Conservation (phyloP, 2,329 filamentous ascomycete species). For the Geosmithia putterillii region DNA sequence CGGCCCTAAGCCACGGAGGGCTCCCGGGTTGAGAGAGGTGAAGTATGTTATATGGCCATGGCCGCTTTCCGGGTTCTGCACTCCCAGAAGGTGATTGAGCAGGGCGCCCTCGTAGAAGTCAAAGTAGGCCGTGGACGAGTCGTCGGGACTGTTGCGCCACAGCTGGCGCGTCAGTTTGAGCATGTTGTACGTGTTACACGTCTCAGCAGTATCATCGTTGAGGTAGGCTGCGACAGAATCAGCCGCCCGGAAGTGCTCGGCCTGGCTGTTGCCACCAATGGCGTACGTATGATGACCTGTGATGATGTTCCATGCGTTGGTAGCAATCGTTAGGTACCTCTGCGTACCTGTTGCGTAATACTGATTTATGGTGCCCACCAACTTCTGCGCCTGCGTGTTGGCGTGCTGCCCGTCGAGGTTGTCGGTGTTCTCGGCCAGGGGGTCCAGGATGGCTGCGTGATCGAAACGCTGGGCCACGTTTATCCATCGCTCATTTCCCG, state of each 20-base stretch:
- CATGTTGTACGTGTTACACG: slow-evolving; percentile 45
- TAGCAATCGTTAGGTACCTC: slow-evolving; percentile 33
- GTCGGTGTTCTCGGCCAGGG: slow-evolving; percentile 30
- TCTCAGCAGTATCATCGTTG: slow-evolving; percentile 32
- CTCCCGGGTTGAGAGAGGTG: slow-evolving; percentile 34
- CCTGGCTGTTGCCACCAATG: slow-evolving; percentile 40
- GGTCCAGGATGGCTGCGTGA: slow-evolving; percentile 32
- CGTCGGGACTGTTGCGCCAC: slow-evolving; percentile 27
- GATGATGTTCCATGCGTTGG: slow-evolving; percentile 35
- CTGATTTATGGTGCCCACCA: slow-evolving; percentile 35
- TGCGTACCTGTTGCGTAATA: slow-evolving; percentile 32
- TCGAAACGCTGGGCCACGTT: slow-evolving; percentile 34
- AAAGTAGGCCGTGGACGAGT: slow-evolving; percentile 26
- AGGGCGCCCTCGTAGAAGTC: slow-evolving; percentile 39
- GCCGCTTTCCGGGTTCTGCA: slow-evolving; percentile 26
- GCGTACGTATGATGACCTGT: slow-evolving; percentile 34
- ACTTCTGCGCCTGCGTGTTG: slow-evolving; percentile 41
- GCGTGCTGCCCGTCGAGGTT: slow-evolving; percentile 34
- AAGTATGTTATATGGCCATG: slow-evolving; percentile 43
- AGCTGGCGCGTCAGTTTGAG: slow-evolving; percentile 40
- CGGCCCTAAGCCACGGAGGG: slow-evolving; percentile 33
- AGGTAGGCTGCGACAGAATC: slow-evolving; percentile 32
- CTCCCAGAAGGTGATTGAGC: slow-evolving; percentile 36
- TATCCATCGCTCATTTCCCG: slow-evolving; percentile 31
- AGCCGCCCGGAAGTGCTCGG: slow-evolving; percentile 35